phyloP scores from a whole-genome alignment of 2,329 filamentous ascomycete genomes.

The Penicillium glabrum region DNA sequence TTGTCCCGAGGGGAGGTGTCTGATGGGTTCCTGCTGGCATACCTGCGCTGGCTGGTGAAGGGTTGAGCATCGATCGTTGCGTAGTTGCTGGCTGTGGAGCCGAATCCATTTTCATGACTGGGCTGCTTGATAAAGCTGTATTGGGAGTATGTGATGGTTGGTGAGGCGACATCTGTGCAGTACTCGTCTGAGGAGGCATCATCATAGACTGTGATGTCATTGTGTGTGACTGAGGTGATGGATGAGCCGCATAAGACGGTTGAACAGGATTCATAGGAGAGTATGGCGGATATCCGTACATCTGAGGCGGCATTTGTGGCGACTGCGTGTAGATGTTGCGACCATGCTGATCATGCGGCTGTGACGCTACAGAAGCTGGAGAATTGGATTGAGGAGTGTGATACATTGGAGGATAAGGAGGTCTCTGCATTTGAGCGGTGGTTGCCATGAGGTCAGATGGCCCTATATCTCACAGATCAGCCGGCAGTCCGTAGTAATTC shows the following conservation, averaged over 20 bases:
- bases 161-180: conserved; percentile 42
- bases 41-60: conserved; percentile 53
- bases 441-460: conserved; percentile 68
- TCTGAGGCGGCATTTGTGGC: conserved; percentile 76
- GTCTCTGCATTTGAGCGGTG: conserved; percentile 64
- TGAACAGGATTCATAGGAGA: conserved; percentile 53
- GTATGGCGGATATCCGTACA: conserved; percentile 72
- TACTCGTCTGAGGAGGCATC: conserved; percentile 47
- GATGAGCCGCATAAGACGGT: conserved; percentile 58
- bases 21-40: conserved; percentile 35
- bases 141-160: conserved; percentile 44
- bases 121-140: conserved; percentile 63
- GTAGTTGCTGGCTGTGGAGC: conserved; percentile 37
- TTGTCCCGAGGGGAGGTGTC: conserved; percentile 59
- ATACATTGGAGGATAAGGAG: conserved; percentile 84
- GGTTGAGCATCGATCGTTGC: conserved; percentile 37
- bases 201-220: conserved; percentile 57
- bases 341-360: conserved; percentile 81
- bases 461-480: conserved; percentile 63
- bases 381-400: conserved; percentile 95
- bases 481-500: conserved; percentile 59
- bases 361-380: conserved; percentile 87
- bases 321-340: conserved; percentile 82
- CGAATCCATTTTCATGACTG: conserved; percentile 49
- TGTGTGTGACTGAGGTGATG: conserved; percentile 54